Percentiles rank a stretch among this genome's conserved stretches.
phyloP scores from a whole-genome alignment of 352 stramenopile species.

The Plasmopara halstedii region DNA sequence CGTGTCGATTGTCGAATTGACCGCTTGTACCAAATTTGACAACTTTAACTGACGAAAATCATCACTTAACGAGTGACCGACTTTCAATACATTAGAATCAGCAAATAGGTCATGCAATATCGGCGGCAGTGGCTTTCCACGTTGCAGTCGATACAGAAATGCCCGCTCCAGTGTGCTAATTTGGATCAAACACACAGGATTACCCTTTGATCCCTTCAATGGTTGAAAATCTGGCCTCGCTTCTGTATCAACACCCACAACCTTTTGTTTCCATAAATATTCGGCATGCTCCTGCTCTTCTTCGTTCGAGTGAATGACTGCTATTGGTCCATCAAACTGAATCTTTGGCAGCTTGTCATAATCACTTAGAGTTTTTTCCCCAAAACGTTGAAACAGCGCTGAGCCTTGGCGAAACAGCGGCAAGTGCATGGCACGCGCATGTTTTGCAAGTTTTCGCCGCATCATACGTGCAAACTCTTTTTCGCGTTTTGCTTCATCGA shows the following conservation, averaged over 20 bases:
- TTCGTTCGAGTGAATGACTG: constrained; percentile 52
- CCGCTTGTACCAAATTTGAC: constrained; percentile 44
- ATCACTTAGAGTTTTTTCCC: constrained; percentile 35
- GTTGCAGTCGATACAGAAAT: constrained; percentile 65
- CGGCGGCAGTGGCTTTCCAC: constrained; percentile 41
- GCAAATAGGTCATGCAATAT: constrained; percentile 52
- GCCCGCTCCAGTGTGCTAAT: constrained; percentile 65
- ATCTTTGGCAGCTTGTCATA: constrained; percentile 44
- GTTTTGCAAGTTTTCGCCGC: constrained; percentile 38
- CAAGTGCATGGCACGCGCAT: constrained; percentile 50
- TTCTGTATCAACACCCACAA: constrained; percentile 72
- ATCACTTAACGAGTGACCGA: constrained; percentile 70
- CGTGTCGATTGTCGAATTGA: constrained; percentile 73
- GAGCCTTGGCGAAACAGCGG: constrained; percentile 64
- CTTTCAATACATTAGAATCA: constrained; percentile 55
- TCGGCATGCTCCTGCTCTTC: constrained; percentile 42
- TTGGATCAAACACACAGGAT: constrained; percentile 75
- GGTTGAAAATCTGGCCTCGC: constrained; percentile 52
- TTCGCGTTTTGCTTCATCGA: constrained; percentile 4
- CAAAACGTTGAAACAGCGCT: constrained; percentile 38
- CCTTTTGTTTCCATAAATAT: constrained; percentile 50
- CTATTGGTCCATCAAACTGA: constrained; percentile 43
- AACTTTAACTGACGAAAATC: constrained; percentile 61
- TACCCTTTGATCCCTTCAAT: constrained; percentile 38
- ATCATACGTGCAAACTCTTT: constrained; percentile 51